Conservation (phyloP, 2,329 filamentous ascomycete species). For the Talaromyces marneffei region DNA sequence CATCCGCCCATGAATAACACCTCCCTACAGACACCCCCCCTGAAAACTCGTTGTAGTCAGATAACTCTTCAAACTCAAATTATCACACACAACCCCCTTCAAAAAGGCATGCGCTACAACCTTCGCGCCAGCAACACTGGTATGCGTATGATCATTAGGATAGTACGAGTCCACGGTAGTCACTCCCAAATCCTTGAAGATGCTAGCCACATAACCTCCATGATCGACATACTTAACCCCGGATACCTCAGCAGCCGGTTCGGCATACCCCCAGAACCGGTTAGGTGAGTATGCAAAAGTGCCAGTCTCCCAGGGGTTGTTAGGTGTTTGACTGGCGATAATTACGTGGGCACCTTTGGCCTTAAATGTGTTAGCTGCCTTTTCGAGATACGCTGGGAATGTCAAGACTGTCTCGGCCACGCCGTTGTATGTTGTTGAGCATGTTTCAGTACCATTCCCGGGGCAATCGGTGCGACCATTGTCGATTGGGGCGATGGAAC, state of each 20-base stretch:
- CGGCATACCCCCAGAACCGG: conserved; percentile 54
- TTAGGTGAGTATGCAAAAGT: conserved; percentile 44
- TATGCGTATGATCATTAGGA: conserved; percentile 59
- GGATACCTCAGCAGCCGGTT: conserved; percentile 40
- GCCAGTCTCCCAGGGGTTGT: conserved; percentile 59
- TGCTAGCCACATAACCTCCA: conserved; percentile 52
- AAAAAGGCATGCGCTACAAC: conserved; percentile 54
- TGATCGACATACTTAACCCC: conserved; percentile 56
- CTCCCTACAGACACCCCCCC: conserved; percentile 24
- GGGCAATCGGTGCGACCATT: conserved; percentile 58
- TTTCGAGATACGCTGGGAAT: conserved; percentile 55
- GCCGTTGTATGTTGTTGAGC: conserved; percentile 48
- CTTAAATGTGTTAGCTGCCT: conserved; percentile 50
- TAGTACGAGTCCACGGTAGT: conserved; percentile 49
- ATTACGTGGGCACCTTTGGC: conserved; percentile 57
- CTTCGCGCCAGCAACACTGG: conserved; percentile 51
- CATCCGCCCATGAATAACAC: not conserved
- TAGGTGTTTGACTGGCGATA: conserved; percentile 54
- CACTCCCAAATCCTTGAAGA: conserved; percentile 48
- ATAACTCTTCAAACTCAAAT: conserved; percentile 37
- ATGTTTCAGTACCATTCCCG: conserved; percentile 50
- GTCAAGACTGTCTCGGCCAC: conserved; percentile 54
- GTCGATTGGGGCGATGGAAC: conserved; percentile 39
- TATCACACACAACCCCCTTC: conserved; percentile 50
- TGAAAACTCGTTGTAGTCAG: conserved; percentile 28